Base-by-base conservation (phyloP, 2,329 filamentous ascomycete genomes). In the Ustilaginoidea virens region DNA sequence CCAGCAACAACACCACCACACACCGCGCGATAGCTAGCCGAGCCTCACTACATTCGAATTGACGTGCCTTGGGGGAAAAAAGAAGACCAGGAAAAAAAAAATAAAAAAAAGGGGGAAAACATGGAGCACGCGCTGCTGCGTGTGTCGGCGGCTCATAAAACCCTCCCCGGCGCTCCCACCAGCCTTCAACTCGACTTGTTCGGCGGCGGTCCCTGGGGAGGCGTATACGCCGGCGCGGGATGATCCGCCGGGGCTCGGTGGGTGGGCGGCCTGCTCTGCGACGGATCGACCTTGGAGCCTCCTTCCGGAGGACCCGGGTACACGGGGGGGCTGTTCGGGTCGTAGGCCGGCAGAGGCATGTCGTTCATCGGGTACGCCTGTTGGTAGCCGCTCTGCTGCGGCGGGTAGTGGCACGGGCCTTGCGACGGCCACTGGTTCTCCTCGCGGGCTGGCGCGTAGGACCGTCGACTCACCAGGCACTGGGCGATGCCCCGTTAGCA, bases 321-420 rank as follows among this genome's bases (percentile, higher is more conserved):
- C 42, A 62, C 50, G 6, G 69, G 69, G 31, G 69, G 68, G 17
- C 66, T 53, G 39, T 55, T 63, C 5, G 66, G 65, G 37, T 74
- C 69, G 44, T 74, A 74, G 30, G 70, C 60, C 12, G 66, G 66
- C 9, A 64, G 64, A 28, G 63, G 55, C 56, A 66, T 61, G 29
- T 58, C 40, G 36, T 68, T 51, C 65, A 72, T 69, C 36, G 55
- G 56, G 41, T 62, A 60, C 12, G 32, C 42, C 31, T 41, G 35
- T 22, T 32, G 36, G 7, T 26, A 28, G 17, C 32, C 32, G 23
- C 14, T 26, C 24, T 32, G 33, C 27, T 29, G 29, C 15, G 26
- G 27, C 21, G 41, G 45, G 37, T 40, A 35, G 25, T 30, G 33
- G 17, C 35, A 33, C 16, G 32, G 45, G 18, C 40, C 38, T 16